A percentile compares a stretch with the other conserved stretches of the same genome.
Conservation (phyloP, 805 yeast genomes). For the Cyberlindnera xylosilytica region DNA sequence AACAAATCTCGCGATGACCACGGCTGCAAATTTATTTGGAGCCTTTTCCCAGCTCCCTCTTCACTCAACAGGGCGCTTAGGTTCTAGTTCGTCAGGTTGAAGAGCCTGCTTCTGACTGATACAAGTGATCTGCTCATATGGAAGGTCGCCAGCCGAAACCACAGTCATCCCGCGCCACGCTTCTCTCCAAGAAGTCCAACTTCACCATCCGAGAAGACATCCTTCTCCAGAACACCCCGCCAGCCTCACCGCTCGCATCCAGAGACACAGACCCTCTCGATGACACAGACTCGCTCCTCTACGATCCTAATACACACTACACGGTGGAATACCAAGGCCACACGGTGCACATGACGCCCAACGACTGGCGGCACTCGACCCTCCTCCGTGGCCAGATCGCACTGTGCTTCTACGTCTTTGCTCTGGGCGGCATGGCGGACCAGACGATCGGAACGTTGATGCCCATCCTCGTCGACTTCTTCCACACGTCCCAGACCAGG, state of each 20-base stretch:
- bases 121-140: too few relatives aligned
- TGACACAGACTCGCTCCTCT: background rate
- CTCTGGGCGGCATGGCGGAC: slow-evolving; percentile 54
- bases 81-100: too few relatives aligned
- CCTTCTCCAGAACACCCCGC: background rate
- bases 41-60: too few relatives aligned
- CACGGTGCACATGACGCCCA: slow-evolving; percentile 7
- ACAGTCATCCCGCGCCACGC: background rate
- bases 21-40: too few relatives aligned
- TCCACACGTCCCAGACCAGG: slow-evolving; percentile 44
- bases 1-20: background rate
- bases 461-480: slow-evolving; percentile 47
- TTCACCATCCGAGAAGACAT: slow-evolving; percentile 1
- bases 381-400: slow-evolving; percentile 43
- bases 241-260: background rate
- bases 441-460: slow-evolving; percentile 60
- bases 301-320: slow-evolving; percentile 1
- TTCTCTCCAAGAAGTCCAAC: slow-evolving; percentile 1
- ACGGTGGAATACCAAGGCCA: slow-evolving; percentile 2
- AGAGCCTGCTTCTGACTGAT: too few relatives aligned
- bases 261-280: background rate
- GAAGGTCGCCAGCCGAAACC: too few relatives aligned
- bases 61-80: too few relatives aligned
- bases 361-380: slow-evolving; percentile 30
- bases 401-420: slow-evolving; percentile 37